phyloP scores from a whole-genome alignment of 345 rosid genomes.

The Alliaria petiolata region DNA sequence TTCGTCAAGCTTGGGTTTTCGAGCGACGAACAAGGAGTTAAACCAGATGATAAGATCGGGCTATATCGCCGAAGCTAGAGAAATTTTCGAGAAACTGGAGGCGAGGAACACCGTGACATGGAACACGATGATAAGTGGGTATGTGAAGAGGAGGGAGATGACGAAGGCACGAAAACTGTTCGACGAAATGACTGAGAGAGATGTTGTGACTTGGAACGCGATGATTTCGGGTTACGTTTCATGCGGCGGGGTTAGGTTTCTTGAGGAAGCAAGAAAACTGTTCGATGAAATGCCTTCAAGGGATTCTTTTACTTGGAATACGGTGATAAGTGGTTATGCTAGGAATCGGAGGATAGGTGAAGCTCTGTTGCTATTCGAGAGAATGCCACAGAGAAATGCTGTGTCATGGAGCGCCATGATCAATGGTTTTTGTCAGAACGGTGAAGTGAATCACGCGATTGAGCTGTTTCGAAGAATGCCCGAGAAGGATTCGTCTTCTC shows the following conservation, averaged over 20 bases:
- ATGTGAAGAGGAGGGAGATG: slow-evolving; percentile 39
- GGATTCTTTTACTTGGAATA: slow-evolving; percentile 57
- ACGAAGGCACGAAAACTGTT: slow-evolving; percentile 55
- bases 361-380: slow-evolving; percentile 44
- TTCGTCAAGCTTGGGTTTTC: slow-evolving; percentile 27
- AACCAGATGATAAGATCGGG: slow-evolving; percentile 44
- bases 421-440: slow-evolving; percentile 54
- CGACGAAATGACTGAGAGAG: slow-evolving; percentile 58
- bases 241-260: slow-evolving; percentile 41
- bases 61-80: slow-evolving; percentile 48
- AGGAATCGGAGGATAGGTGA: slow-evolving; percentile 54
- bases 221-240: slow-evolving; percentile 62
- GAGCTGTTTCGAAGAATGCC: slow-evolving; percentile 56
- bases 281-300: slow-evolving; percentile 36
- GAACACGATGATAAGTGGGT: slow-evolving; percentile 64
- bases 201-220: slow-evolving; percentile 57
- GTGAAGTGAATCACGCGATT: slow-evolving; percentile 41
- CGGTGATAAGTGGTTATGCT: slow-evolving; percentile 72
- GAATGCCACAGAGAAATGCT: slow-evolving; percentile 54
- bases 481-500: slow-evolving; percentile 41
- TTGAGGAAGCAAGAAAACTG: slow-evolving; percentile 29
- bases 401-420: slow-evolving; percentile 55
- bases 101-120: slow-evolving; percentile 50
- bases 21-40: slow-evolving; percentile 41
- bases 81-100: slow-evolving; percentile 38